Evolutionary conservation across 148 eudicot genomes (phyloP).

Genomic region (Vaccinium myrtillus): DNA sequence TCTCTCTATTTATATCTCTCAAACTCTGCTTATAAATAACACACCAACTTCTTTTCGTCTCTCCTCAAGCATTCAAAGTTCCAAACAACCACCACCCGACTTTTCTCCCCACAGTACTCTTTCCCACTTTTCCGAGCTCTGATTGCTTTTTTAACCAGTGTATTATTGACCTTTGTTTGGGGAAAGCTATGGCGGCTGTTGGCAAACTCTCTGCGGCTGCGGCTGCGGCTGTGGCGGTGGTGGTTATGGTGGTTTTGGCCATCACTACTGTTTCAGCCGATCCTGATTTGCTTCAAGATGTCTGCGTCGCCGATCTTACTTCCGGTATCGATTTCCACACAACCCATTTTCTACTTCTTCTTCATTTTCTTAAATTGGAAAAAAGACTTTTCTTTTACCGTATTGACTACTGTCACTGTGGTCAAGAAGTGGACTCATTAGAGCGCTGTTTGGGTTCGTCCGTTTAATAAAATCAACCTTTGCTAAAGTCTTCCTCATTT

Average conservation of each 20-base stretch:
- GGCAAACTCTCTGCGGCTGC: not conserved
- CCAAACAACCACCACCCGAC: not conserved
- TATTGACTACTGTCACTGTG: no score
- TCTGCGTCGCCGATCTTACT: constrained; percentile 34
- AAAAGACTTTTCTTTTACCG: no score
- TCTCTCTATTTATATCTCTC: not conserved
- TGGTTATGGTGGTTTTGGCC: constrained; percentile 14
- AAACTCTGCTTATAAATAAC: constrained; percentile 14
- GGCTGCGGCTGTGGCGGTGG: not conserved
- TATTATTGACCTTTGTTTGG: no score
- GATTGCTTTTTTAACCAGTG: not conserved
- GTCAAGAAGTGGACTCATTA: no score
- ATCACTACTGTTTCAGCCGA: constrained; percentile 26
- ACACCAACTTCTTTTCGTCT: not conserved
- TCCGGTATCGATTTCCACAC: constrained; percentile 14
- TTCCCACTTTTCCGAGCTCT: not conserved
- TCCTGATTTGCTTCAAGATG: constrained; percentile 37
- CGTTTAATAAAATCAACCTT: no score
- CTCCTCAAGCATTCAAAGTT: constrained; percentile 5
- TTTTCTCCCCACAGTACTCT: not conserved
- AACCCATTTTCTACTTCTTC: not conserved
- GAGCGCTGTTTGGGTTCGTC: no score
- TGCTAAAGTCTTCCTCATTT: no score
- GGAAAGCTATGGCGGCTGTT: constrained; percentile 18
- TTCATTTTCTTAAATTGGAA: not conserved